Evolutionary conservation across 2,329 filamentous ascomycete genomes (phyloP).

Genomic region (Periglandula ipomoeae): DNA sequence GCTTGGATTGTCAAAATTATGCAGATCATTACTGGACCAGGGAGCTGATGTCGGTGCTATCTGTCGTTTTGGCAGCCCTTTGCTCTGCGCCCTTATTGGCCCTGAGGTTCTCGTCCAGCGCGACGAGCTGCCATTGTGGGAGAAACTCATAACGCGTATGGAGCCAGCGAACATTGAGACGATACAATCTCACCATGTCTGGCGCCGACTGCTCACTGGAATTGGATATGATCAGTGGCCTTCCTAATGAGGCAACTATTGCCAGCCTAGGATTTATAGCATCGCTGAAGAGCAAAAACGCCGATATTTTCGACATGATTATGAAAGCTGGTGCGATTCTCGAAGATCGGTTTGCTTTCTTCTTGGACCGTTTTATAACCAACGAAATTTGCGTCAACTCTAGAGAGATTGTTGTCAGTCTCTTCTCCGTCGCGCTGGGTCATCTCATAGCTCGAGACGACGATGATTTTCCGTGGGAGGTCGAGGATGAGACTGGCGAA

Average conservation of each 20-base stretch:
- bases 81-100: constrained; percentile 26
- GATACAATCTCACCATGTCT: neutral
- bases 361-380: neutral
- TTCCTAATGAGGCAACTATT: neutral
- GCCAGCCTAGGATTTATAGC: constrained; percentile 7
- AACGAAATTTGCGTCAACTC: neutral
- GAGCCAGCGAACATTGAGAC: neutral
- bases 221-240: neutral
- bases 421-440: constrained; percentile 1
- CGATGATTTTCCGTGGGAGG: constrained; percentile 2
- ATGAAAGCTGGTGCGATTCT: neutral
- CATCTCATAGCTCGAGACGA: neutral
- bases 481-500: neutral
- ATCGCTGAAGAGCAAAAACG: neutral
- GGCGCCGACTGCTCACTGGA: neutral
- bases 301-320: constrained; percentile 1
- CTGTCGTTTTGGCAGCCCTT: constrained; percentile 20
- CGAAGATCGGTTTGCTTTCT: neutral
- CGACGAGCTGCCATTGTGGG: constrained; percentile 11
- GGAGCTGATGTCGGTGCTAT: constrained; percentile 14
- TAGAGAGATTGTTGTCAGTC: neutral
- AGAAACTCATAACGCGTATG: neutral
- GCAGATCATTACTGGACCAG: constrained; percentile 15
- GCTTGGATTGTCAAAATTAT: constrained; percentile 21
- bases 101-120: constrained; percentile 15